Conservation (phyloP, 1,139 yeast genomes). For the Geotrichum aggregatum region DNA sequence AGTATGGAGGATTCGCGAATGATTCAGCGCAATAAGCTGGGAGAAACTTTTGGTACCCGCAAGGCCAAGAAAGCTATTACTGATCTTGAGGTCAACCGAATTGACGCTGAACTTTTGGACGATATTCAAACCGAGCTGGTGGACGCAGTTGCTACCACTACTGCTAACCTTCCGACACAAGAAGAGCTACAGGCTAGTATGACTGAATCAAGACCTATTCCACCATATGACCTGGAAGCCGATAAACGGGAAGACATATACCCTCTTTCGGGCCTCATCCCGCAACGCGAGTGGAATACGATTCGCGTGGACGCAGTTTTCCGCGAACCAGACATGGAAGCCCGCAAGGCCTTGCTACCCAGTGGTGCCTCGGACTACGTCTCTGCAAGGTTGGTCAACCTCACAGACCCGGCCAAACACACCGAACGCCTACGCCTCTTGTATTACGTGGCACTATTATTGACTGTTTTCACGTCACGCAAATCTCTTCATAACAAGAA, state of each 20-base stretch:
- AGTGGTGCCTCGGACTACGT: constrained; percentile 49
- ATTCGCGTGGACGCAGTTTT: constrained; percentile 59
- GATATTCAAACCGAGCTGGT: constrained; percentile 76
- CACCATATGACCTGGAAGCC: constrained; percentile 69
- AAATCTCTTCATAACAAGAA: constrained; percentile 58
- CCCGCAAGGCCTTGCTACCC: constrained; percentile 59
- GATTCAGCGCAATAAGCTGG: constrained; percentile 73
- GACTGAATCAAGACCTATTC: constrained; percentile 74
- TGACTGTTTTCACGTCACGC: constrained; percentile 75
- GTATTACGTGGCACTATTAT: constrained; percentile 70
- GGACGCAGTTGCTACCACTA: constrained; percentile 68
- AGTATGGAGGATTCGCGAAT: constrained; percentile 39
- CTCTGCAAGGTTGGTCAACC: constrained; percentile 45
- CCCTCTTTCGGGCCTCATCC: constrained; percentile 66
- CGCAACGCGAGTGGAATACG: constrained; percentile 57
- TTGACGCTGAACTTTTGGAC: constrained; percentile 76
- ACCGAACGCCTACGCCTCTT: constrained; percentile 61
- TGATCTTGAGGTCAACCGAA: constrained; percentile 73
- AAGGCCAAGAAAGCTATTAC: constrained; percentile 89
- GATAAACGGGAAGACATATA: constrained; percentile 78
- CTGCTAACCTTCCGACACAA: constrained; percentile 69
- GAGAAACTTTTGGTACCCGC: constrained; percentile 96
- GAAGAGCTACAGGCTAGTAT: constrained; percentile 53
- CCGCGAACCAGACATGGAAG: constrained; percentile 47
- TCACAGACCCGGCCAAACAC: constrained; percentile 38